Conservation (phyloP, 1,284 basidiomycete genomes). For the Trametes pubescens region DNA sequence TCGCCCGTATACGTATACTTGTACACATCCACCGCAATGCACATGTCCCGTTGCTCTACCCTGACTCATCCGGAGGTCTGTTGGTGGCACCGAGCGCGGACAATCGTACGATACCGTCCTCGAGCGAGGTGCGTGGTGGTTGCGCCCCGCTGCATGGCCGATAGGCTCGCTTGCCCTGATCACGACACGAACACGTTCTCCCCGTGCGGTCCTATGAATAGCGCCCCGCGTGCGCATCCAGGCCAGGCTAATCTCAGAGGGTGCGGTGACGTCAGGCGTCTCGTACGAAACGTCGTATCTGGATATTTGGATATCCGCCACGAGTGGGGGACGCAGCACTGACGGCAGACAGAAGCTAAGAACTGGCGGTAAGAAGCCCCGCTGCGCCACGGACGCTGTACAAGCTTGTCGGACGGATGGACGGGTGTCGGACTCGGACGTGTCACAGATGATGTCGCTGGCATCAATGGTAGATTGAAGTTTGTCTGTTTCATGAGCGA, state of each 20-base stretch:
- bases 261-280: constrained; percentile 15
- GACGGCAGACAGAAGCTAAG: background rate
- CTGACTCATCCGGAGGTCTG: background rate
- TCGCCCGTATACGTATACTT: constrained; percentile 25
- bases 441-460: background rate
- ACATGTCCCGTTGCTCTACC: constrained; percentile 13
- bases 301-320: constrained; percentile 2
- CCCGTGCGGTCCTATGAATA: constrained; percentile 8
- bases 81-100: background rate
- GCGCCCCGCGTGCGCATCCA: background rate
- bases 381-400: constrained; percentile 10
- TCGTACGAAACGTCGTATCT: background rate
- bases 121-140: constrained; percentile 19
- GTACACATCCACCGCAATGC: constrained; percentile 28
- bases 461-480: background rate
- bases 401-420: constrained; percentile 12
- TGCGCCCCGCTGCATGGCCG: constrained; percentile 14
- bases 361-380: background rate
- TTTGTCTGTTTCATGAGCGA: background rate
- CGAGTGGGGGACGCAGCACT: background rate
- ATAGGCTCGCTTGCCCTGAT: constrained; percentile 8
- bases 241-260: background rate
- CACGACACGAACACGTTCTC: constrained; percentile 18
- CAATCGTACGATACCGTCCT: constrained; percentile 25
- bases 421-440: background rate